Base-by-base conservation (phyloP, 2,329 filamentous ascomycete species). In the Fusarium brachygibbosum region DNA sequence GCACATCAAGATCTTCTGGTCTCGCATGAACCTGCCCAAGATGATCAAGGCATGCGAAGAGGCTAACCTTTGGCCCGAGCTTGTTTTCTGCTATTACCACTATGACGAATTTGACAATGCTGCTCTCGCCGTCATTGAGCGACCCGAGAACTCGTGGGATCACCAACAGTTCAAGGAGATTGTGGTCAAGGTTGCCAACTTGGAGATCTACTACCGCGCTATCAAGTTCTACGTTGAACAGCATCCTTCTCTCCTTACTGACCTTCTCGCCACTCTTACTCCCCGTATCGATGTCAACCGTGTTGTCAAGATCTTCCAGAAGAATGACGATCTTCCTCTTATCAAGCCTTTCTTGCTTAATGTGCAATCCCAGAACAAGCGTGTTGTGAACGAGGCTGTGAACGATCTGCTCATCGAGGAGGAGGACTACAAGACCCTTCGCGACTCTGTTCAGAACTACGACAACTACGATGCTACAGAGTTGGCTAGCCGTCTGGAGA, bases 101-200 rank as follows among this genome's bases (percentile, higher is more conserved):
- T 98, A 98, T 76, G 97, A 99, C 72, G 97, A 99, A 79, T 98
- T 92, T 81, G 97, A 99, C 82, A 98, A 99, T 77, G 96, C 96
- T 44, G 94, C 94, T 48, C 87, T 99, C 56, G 93, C 96, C 19
- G 97, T 99, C 84, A 99, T 99, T 88, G 96, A 99, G 85, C 93
- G 94, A 73, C 93, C 96, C 14, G 91, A 97, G 71, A 97, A 98
- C 84, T 94, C 96, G 2, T 99, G 96, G 96, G 97, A 99, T 80
- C 96, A 99, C 83, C 94, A 98, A 79, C 96, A 97, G 49, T 99
- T 99, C 90, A 99, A 99, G 87, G 97, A 99, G 78, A 98, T 97
- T 52, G 87, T 97, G 59, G 90, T 97, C 82, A 99, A 99, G 88
- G 95, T 98, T 71, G 93, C 94, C 76, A 99, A 99, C 83, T 83